Evolutionary conservation across 148 eudicot genomes (phyloP).

Genomic region (Rhododendron mucronatum): DNA sequence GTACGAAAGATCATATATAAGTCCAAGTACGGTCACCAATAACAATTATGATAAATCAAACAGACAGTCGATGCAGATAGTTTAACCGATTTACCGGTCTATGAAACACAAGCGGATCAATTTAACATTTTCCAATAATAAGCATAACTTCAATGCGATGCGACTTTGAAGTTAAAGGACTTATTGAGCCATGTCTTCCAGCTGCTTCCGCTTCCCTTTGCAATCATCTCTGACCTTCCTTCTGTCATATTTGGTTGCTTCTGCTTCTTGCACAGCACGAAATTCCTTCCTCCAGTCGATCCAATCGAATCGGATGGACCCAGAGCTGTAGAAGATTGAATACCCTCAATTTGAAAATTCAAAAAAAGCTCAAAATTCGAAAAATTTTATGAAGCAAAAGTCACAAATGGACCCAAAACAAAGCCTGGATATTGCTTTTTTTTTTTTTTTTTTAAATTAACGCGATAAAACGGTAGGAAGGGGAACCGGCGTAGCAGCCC

Average conservation of each 20-base stretch:
- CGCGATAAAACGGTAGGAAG: no score
- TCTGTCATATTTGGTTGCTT: conserved; percentile 23
- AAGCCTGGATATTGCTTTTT: neutral
- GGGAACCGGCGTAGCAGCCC: no score
- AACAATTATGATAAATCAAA: neutral
- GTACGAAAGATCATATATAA: neutral
- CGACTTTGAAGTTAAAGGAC: conserved; percentile 28
- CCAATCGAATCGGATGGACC: conserved; percentile 46
- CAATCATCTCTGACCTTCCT: conserved; percentile 21
- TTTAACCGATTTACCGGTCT: neutral
- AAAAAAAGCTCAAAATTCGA: neutral
- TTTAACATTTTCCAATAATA: neutral
- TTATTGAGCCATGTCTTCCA: conserved; percentile 56
- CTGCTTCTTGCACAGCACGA: conserved; percentile 50
- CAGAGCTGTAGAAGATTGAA: conserved; percentile 20
- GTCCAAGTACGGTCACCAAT: neutral
- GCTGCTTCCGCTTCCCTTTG: conserved; percentile 13
- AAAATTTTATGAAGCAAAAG: neutral
- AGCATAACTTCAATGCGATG: conserved; percentile 4
- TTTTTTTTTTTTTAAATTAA: no score
- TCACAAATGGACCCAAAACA: neutral
- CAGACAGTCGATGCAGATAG: neutral
- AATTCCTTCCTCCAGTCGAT: conserved; percentile 46
- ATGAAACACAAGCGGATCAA: neutral
- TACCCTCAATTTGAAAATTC: conserved; percentile 11